phyloP scores from a whole-genome alignment of 345 rosid species.

The Cardiospermum halicacabum region DNA sequence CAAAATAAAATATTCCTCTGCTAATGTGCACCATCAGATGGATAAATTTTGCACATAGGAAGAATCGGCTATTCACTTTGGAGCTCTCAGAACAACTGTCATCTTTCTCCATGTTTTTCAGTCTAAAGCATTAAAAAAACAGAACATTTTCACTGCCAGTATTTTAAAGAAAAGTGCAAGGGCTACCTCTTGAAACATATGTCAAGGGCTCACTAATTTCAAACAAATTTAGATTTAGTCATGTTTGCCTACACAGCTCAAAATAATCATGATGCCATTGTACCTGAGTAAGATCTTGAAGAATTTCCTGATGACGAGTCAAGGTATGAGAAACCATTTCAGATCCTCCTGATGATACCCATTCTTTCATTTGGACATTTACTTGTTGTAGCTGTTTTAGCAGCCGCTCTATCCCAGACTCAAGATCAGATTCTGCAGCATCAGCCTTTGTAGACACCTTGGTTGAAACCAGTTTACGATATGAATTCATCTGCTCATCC shows the following conservation, averaged over 20 bases:
- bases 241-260: background rate
- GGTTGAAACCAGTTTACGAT: slow-evolving; percentile 72
- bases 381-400: slow-evolving; percentile 81
- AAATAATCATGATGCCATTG: slow-evolving; percentile 11
- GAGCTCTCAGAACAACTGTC: slow-evolving; percentile 1
- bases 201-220: background rate
- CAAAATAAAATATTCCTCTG: background rate
- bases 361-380: slow-evolving; percentile 85
- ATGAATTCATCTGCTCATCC: slow-evolving; percentile 93
- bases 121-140: background rate
- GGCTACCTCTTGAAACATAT: background rate
- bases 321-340: slow-evolving; percentile 99
- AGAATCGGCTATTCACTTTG: background rate
- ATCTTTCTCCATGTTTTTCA: background rate
- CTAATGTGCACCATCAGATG: background rate
- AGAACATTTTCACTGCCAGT: background rate
- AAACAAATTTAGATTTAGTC: background rate
- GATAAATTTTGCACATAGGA: background rate
- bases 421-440: slow-evolving; percentile 64
- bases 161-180: background rate
- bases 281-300: slow-evolving; percentile 91
- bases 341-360: slow-evolving; percentile 96
- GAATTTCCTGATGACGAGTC: slow-evolving; percentile 95
- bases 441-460: slow-evolving; percentile 61
- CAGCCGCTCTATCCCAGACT: slow-evolving; percentile 64